These are phyloP conservation scores for Quercus phellos DNA, from an alignment of 331 rosid species.

Conservation along the genomic window DNA sequence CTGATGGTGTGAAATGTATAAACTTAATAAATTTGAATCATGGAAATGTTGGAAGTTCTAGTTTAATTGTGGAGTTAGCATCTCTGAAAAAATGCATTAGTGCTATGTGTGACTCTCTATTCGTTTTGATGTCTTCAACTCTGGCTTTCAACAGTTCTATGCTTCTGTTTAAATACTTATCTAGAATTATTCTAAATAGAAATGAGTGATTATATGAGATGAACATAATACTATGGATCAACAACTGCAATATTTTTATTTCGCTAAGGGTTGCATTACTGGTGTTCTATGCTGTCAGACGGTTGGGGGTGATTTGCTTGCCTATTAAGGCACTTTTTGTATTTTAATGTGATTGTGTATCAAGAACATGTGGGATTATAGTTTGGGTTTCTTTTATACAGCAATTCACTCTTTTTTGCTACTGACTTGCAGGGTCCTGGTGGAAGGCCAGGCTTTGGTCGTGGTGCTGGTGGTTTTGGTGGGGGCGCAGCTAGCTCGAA, in stretches of 20 bases:
- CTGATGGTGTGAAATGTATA: not conserved
- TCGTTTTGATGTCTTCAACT: no score
- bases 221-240: no score
- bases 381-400: not conserved
- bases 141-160: no score
- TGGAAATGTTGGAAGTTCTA: not conserved
- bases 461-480: constrained; percentile 80
- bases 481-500: constrained; percentile 64
- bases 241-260: no score
- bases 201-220: no score
- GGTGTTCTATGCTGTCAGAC: not conserved
- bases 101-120: not conserved
- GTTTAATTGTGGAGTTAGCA: not conserved
- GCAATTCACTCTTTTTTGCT: not conserved
- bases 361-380: not conserved
- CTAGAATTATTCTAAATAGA: no score
- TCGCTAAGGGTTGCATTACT: not conserved
- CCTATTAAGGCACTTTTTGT: not conserved
- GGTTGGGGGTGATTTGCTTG: not conserved
- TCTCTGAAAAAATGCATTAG: not conserved
- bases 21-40: not conserved
- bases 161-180: no score
- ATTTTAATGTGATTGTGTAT: not conserved
- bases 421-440: constrained; percentile 55
- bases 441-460: constrained; percentile 83